These are phyloP conservation scores for Lepiota venenata DNA, from an alignment of 768 basidiomycete genomes.

Conservation along the genomic window DNA sequence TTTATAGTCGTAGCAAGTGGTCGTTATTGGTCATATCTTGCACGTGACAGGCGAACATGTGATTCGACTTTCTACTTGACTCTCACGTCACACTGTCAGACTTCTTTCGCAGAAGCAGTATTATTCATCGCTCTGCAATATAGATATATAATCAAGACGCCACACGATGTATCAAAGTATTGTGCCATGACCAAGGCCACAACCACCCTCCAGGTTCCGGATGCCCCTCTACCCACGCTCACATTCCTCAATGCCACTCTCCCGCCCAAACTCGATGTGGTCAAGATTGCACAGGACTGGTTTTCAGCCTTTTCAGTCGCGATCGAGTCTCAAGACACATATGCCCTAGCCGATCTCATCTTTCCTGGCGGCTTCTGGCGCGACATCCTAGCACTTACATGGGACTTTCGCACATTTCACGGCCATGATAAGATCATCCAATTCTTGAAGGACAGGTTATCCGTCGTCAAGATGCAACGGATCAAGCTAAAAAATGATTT, in stretches of 20 bases:
- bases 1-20: too few species aligned
- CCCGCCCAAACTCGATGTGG: slow-evolving; percentile 18
- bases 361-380: slow-evolving; percentile 36
- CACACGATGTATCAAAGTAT: not conserved
- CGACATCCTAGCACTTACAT: slow-evolving; percentile 50
- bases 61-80: not conserved
- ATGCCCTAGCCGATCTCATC: slow-evolving; percentile 17
- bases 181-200: not conserved
- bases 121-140: too few species aligned
- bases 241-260: slow-evolving; percentile 21
- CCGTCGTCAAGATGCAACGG: slow-evolving; percentile 21
- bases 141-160: too few species aligned
- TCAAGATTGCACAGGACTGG: slow-evolving; percentile 22
- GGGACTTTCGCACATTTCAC: slow-evolving; percentile 48
- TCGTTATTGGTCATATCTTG: slow-evolving; percentile 8
- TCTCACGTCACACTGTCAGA: too few species aligned
- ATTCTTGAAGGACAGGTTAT: slow-evolving; percentile 37
- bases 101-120: too few species aligned
- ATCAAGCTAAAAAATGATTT: slow-evolving; percentile 28
- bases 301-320: slow-evolving; percentile 19
- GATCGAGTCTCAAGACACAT: slow-evolving; percentile 15
- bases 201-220: not conserved
- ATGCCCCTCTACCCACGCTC: slow-evolving; percentile 24
- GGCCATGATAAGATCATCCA: slow-evolving; percentile 29
- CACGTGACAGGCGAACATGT: slow-evolving; percentile 2